Percentiles rank a stretch among this genome's conserved stretches.
Conservation (phyloP, 2,329 filamentous ascomycete species). For the Pseudogymnoascus sp. region DNA sequence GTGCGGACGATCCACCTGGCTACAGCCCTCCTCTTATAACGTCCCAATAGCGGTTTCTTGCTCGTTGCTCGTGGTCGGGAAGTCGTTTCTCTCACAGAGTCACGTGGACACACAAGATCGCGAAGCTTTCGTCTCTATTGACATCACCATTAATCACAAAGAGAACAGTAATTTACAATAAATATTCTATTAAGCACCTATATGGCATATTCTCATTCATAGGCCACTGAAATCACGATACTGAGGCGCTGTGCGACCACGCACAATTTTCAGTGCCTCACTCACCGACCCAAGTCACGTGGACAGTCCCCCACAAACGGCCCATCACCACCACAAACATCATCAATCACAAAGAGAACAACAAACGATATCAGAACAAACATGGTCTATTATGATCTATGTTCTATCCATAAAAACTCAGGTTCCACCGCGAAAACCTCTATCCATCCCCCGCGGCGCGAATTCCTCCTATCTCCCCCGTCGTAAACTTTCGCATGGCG, state of each 20-base stretch:
- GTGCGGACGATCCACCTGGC: no score
- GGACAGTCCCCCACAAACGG: not conserved
- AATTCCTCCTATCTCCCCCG: not conserved
- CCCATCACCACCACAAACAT: not conserved
- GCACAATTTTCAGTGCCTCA: not conserved
- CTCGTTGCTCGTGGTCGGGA: no score
- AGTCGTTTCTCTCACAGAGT: no score
- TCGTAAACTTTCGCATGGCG: not conserved
- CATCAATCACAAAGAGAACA: not conserved
- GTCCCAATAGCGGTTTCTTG: no score
- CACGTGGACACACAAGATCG: no score
- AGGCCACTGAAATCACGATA: no score
- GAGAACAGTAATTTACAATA: no score
- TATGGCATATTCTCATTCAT: no score
- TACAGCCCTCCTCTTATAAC: no score
- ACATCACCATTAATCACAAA: no score
- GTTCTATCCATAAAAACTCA: conserved; percentile 5
- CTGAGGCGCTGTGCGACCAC: not conserved
- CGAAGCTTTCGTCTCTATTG: no score
- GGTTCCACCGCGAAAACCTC: conserved; percentile 1
- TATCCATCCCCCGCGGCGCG: conserved; percentile 2
- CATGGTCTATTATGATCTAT: conserved; percentile 6
- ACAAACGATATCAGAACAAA: not conserved
- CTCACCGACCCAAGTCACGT: not conserved
- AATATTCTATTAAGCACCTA: not conserved